Base-by-base conservation (phyloP, 441 rosid genomes). In the Croton laevigatus region DNA sequence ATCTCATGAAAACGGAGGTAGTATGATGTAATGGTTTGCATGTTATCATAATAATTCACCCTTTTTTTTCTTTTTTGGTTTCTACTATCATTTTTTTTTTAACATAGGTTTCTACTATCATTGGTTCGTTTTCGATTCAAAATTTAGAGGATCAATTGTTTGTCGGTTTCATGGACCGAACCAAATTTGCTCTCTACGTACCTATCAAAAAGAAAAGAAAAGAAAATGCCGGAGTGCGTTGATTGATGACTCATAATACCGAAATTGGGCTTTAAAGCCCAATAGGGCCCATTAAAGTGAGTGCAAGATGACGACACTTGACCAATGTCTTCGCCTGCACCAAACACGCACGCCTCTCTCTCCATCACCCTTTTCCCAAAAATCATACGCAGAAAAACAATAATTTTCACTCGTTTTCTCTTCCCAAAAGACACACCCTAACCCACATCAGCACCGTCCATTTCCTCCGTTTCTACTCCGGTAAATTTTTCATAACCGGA, bases 281-380 rank as follows among this genome's bases (percentile, higher is more conserved):
- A n/a, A 6, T 16, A 48, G 7, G 17, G 57, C 59, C 9, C 58
- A 53, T 19, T 1, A 23, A 6, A 55, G 53, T 12, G 61, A 22
- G 32, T 44, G 62, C 53, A 66, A 58, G 62, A 40, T 57, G 63
- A 68, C 71, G 63, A 68, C 57, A 68, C 37, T 68, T 68, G 53
- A 38, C 34, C 48, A 10, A 11, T 58, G 5, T 51, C 46, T 67
- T 40, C 63, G 5, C 51, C 46, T 67, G 54, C 63, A 13, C 70
- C 61, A 11, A 38, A 68, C 63, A 54, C 71, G 44, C 54, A 4
- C 57, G 9, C 53, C 23, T 23, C 48, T 51, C 11, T 17, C 36
- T 36, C 19, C 32, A 0, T 6, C 10, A 14, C 61, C 16, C 17
- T 32, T 12, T 49, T 22, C 8, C 60, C 23, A 11, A 19, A 34